phyloP scores from a whole-genome alignment of 768 basidiomycete genomes.

The Russula compacta region DNA sequence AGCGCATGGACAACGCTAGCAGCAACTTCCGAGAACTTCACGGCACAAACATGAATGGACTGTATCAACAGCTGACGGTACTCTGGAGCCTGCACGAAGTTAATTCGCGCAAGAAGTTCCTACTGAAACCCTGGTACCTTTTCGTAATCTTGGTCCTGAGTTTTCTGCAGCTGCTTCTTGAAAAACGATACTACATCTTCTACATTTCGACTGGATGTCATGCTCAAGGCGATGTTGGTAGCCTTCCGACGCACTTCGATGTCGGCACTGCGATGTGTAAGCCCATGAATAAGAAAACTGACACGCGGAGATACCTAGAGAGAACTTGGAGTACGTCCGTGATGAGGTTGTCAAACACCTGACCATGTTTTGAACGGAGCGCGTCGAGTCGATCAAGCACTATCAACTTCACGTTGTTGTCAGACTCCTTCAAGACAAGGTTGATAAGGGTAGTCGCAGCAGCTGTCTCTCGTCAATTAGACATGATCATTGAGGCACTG shows the following conservation, averaged over 20 bases:
- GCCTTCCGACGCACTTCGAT: slow-evolving; percentile 96
- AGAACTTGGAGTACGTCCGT: slow-evolving; percentile 94
- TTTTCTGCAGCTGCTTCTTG: slow-evolving; percentile 95
- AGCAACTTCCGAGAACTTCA: slow-evolving; percentile 95
- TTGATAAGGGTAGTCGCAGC: slow-evolving; percentile 83
- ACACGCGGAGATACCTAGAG: slow-evolving; percentile 42
- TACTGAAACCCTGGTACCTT: slow-evolving; percentile 44
- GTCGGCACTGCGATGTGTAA: slow-evolving; percentile 54
- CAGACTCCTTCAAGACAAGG: slow-evolving; percentile 88
- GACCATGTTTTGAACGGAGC: slow-evolving; percentile 77
- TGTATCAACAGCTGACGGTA: slow-evolving; percentile 96
- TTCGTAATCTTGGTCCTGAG: slow-evolving; percentile 86
- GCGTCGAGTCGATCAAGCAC: slow-evolving; percentile 85
- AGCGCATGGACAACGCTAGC: slow-evolving; percentile 89
- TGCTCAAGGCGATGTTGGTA: slow-evolving; percentile 77
- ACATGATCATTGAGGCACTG: not conserved
- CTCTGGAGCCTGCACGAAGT: slow-evolving; percentile 61
- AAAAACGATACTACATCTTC: slow-evolving; percentile 95
- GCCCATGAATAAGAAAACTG: not conserved
- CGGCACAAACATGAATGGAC: slow-evolving; percentile 91
- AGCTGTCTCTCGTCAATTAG: slow-evolving; percentile 37
- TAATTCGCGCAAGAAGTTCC: not conserved
- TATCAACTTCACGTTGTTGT: slow-evolving; percentile 98
- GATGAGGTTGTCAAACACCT: slow-evolving; percentile 80
- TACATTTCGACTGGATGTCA: slow-evolving; percentile 90